Evolutionary conservation across 805 yeast genomes (phyloP).

Genomic region (Kodamaea lidongshanica): DNA sequence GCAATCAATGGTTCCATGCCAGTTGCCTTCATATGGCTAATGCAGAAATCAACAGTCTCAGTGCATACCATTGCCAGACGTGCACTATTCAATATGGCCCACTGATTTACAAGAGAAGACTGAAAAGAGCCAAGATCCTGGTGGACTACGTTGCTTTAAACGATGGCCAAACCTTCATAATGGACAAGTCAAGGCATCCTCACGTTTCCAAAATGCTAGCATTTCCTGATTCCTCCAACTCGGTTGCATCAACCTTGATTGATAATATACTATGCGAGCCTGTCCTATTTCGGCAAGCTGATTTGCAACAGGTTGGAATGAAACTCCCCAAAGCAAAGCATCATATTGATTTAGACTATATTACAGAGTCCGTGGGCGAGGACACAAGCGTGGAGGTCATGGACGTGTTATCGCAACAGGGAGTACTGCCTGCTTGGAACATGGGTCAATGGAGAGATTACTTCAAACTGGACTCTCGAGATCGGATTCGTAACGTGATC

Average conservation of each 20-base stretch:
- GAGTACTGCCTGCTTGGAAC: constrained; percentile 57
- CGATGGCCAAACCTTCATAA: constrained; percentile 56
- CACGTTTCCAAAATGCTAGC: constrained; percentile 39
- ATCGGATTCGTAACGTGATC: constrained; percentile 71
- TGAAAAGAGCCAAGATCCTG: constrained; percentile 47
- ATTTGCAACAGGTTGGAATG: constrained; percentile 37
- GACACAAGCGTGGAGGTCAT: constrained; percentile 69
- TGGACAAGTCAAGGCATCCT: constrained; percentile 42
- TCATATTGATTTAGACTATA: constrained; percentile 47
- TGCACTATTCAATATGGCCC: constrained; percentile 47
- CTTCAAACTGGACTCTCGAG: constrained; percentile 47
- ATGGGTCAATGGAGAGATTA: constrained; percentile 71
- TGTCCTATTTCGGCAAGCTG: constrained; percentile 6
- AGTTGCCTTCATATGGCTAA: constrained; percentile 39
- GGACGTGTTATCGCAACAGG: constrained; percentile 82
- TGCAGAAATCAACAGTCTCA: constrained; percentile 33
- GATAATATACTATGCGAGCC: constrained; percentile 7
- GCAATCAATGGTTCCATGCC: constrained; percentile 51
- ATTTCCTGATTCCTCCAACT: constrained; percentile 24
- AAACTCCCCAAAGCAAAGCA: constrained; percentile 40
- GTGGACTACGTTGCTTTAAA: constrained; percentile 77
- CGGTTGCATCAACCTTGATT: constrained; percentile 16
- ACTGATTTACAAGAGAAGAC: constrained; percentile 43
- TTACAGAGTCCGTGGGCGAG: constrained; percentile 56
- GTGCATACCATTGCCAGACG: constrained; percentile 48